Base-by-base conservation (phyloP, 2,329 filamentous ascomycete genomes). In the Hysterium pulicare region DNA sequence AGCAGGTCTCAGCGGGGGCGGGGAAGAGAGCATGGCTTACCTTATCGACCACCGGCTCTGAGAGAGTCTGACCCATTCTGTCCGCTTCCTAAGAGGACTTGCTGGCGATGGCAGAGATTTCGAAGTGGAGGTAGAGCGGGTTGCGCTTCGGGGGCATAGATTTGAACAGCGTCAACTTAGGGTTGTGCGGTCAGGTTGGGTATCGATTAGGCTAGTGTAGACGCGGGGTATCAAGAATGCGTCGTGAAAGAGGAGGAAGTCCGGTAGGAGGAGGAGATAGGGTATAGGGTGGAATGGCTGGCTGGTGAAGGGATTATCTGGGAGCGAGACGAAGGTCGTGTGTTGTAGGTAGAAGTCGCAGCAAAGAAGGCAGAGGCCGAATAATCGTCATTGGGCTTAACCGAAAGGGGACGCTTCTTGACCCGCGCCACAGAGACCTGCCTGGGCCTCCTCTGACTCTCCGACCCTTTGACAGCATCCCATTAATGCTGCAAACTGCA, bases 21-120 rank as follows among this genome's bases (percentile, higher is more conserved):
- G 58, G 57, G 56, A 45, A 46, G 46, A 44, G 24, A 52, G 39
- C 41, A 40, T 44, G 38, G 71, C 81, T 69, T 80, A 98, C 93
- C 90, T 98, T 98, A 69, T 97, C 93, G 71, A 95, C 87, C 65
- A 98, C 90, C 64, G 93, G 93, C 79, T 98, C 93, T 64, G 91
- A 97, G 67, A 98, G 84, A 72, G 93, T 98, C 79, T 98, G 93
- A 81, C 93, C 93, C 93, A 98, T 98, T 38, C 33, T 63, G 58
- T 51, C 52, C 52, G 53, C 48, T 56, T 49, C 46, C 57, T 65
- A 64, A 6, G 42, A 57, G 53, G 53, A 58, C 51, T 50, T 46
- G 41, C 42, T 44, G 51, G 48, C 49, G 46, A 49, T 42, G 46
- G 50, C 30, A 15, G 41, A 13, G 33, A 47, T 48, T 42, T 52